Conservation (phyloP, 257 asterid genomes). For the Petunia secreta region DNA sequence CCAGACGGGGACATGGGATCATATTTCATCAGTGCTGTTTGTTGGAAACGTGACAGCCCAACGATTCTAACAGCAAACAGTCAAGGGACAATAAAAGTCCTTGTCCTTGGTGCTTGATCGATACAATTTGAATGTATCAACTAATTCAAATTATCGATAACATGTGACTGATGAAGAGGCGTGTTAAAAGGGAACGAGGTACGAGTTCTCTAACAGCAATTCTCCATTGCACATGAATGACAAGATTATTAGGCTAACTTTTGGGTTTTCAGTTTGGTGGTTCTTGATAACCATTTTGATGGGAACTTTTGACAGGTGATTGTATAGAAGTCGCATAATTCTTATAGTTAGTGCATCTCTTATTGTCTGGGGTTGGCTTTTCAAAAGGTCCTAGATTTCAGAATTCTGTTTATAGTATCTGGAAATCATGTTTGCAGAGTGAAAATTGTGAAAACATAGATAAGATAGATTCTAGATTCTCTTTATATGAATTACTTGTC, state of each 20-base stretch:
- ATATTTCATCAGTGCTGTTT: constrained; percentile 83
- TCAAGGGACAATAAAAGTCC: constrained; percentile 83
- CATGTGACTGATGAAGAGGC: not conserved
- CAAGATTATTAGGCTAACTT: constrained; percentile 14
- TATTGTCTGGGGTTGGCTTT: not conserved
- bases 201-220: not conserved
- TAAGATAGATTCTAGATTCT: no score
- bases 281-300: not conserved
- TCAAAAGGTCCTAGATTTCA: not conserved
- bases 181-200: constrained; percentile 2
- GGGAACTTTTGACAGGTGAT: not conserved
- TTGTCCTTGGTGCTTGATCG: constrained; percentile 67
- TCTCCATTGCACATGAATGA: not conserved
- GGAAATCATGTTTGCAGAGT: not conserved
- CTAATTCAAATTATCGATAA: not conserved
- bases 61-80: constrained; percentile 81
- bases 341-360: not conserved
- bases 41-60: constrained; percentile 89
- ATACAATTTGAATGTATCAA: not conserved
- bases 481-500: not conserved
- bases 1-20: constrained; percentile 59
- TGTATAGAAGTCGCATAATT: not conserved
- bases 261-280: not conserved
- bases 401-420: not conserved
- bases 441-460: not conserved